phyloP scores from a whole-genome alignment of 2,329 filamentous ascomycete species.

The Dothidotthia symphoricarpi region DNA sequence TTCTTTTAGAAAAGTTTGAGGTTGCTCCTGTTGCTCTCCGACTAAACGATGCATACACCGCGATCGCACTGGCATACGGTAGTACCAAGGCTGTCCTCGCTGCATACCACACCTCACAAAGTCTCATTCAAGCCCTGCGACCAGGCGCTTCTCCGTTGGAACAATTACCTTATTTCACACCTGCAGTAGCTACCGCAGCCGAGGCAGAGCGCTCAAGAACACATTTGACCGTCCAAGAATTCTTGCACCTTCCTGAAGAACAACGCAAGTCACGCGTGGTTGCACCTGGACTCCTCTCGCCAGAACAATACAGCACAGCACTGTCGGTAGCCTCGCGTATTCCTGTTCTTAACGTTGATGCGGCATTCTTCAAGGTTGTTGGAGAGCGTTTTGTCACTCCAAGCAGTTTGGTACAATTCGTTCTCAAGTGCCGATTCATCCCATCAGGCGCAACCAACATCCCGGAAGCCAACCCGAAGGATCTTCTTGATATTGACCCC shows the following conservation, averaged over 20 bases:
- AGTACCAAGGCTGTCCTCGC: conserved; percentile 78
- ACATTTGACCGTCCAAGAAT: conserved; percentile 78
- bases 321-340: conserved; percentile 78
- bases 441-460: conserved; percentile 77
- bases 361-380: conserved; percentile 97
- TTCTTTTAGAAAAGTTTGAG: conserved; percentile 72
- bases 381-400: conserved; percentile 92
- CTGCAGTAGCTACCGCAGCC: conserved; percentile 60
- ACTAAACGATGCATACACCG: conserved; percentile 81
- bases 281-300: conserved; percentile 67
- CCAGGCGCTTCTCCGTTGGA: conserved; percentile 83
- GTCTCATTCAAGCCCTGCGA: conserved; percentile 83
- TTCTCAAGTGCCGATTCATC: conserved; percentile 91
- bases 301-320: conserved; percentile 73
- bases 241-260: conserved; percentile 78
- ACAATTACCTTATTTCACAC: conserved; percentile 84
- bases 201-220: conserved; percentile 63
- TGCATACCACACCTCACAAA: conserved; percentile 79
- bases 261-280: conserved; percentile 71
- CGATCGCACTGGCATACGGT: conserved; percentile 84
- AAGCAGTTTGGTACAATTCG: conserved; percentile 86
- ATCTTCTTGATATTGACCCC: conserved; percentile 87
- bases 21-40: conserved; percentile 82
- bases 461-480: conserved; percentile 70
- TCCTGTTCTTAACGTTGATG: conserved; percentile 78